A percentile compares a stretch with the other conserved stretches of the same genome.
Conservation (phyloP, 1,284 basidiomycete species). For the Hortiboletus rubellus region DNA sequence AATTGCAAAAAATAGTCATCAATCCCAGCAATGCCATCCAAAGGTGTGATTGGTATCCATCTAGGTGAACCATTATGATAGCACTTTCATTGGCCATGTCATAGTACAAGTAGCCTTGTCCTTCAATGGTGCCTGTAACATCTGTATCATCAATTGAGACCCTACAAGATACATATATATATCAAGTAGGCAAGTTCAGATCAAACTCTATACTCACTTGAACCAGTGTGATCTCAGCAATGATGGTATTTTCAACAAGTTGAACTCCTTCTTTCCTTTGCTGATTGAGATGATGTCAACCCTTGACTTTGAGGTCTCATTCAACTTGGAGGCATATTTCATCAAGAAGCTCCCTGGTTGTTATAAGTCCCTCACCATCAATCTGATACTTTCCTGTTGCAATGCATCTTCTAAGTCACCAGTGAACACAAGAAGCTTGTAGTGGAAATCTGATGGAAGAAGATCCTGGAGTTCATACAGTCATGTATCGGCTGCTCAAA, state of each 20-base stretch:
- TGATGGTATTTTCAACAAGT: conserved; percentile 50
- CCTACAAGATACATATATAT: conserved; percentile 32
- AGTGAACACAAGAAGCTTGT: conserved; percentile 71
- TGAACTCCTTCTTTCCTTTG: conserved; percentile 47
- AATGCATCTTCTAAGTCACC: conserved; percentile 50
- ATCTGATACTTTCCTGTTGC: conserved; percentile 43
- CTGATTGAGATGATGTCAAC: conserved; percentile 60
- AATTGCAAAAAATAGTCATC: conserved; percentile 54
- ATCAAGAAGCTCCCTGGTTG: conserved; percentile 41
- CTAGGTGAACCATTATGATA: conserved; percentile 68
- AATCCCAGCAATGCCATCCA: conserved; percentile 46
- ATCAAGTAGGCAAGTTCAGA: background rate
- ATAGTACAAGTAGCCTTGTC: conserved; percentile 51
- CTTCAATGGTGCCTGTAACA: conserved; percentile 40
- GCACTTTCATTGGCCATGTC: conserved; percentile 59
- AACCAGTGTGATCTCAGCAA: conserved; percentile 64
- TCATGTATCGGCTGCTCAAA: conserved; percentile 62
- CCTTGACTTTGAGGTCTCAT: conserved; percentile 23
- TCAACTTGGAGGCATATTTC: conserved; percentile 32
- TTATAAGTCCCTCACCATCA: conserved; percentile 47
- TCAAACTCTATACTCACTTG: conserved; percentile 43
- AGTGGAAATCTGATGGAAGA: conserved; percentile 66
- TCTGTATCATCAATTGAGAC: conserved; percentile 51
- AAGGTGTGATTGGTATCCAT: conserved; percentile 63
- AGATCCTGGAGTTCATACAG: conserved; percentile 70